phyloP scores from a whole-genome alignment of 1,284 basidiomycete species.

The Serendipita sp. region DNA sequence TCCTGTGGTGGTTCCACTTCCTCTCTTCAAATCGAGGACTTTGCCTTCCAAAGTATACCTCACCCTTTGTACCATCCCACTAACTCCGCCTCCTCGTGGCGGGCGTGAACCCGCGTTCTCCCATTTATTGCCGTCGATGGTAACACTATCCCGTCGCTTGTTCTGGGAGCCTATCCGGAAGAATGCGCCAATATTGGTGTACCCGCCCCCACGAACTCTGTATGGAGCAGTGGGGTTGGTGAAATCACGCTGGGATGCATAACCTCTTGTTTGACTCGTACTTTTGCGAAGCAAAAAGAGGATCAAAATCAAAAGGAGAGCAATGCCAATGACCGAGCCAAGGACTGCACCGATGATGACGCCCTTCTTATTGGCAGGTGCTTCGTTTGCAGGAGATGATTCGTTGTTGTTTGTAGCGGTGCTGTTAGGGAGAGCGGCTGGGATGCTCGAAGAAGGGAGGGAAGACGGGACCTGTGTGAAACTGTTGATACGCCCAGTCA shows the following conservation, averaged over 20 bases:
- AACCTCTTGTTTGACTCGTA: neutral
- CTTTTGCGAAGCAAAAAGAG: neutral
- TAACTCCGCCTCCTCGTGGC: neutral
- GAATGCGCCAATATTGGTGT: neutral
- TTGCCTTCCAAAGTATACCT: neutral
- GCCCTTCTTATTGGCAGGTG: neutral
- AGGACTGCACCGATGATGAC: neutral
- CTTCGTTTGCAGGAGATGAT: neutral
- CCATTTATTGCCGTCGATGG: neutral
- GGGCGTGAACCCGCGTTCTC: neutral
- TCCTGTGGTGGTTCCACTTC: neutral
- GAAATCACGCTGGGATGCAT: neutral
- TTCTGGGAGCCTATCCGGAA: too few species aligned
- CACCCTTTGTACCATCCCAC: neutral
- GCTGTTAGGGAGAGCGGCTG: neutral
- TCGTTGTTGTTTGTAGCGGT: neutral
- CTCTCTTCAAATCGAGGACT: too few species aligned
- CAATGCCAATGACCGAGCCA: neutral
- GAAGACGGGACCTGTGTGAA: neutral
- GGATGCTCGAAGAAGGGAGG: neutral
- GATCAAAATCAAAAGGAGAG: neutral
- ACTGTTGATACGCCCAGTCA: neutral
- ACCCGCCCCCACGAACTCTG: neutral
- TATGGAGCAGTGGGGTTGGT: neutral
- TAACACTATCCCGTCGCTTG: neutral